Evolutionary conservation across 805 yeast genomes (phyloP).

Genomic region (Suhomyces prunicola): DNA sequence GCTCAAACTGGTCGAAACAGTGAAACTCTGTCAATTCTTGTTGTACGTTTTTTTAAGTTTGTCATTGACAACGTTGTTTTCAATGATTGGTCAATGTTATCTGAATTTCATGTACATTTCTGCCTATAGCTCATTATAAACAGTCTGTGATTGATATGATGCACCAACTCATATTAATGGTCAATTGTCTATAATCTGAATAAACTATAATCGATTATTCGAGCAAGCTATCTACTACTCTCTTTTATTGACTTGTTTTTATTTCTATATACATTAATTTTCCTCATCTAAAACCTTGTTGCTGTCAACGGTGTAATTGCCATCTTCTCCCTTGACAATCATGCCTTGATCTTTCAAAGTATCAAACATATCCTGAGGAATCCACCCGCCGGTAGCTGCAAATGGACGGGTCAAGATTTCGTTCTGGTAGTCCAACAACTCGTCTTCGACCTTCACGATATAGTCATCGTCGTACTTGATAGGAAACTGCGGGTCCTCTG

Average conservation of each 20-base stretch:
- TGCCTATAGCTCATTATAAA: no score
- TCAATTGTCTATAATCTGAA: no score
- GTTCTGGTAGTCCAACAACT: constrained; percentile 64
- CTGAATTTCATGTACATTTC: no score
- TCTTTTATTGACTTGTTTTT: neutral
- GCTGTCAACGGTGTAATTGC: constrained; percentile 34
- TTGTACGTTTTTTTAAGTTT: no score
- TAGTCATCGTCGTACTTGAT: constrained; percentile 56
- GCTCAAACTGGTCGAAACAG: no score
- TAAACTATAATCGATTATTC: no score
- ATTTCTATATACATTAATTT: neutral
- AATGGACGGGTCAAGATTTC: constrained; percentile 72
- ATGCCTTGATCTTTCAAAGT: constrained; percentile 65
- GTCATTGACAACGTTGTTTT: no score
- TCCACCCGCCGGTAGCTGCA: constrained; percentile 91
- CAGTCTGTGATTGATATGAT: no score
- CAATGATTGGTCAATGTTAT: no score
- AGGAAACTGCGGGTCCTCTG: constrained; percentile 49
- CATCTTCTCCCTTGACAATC: constrained; percentile 53
- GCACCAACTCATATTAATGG: no score
- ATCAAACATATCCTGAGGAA: constrained; percentile 90
- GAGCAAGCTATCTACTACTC: no score
- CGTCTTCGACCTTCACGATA: constrained; percentile 53
- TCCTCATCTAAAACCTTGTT: constrained; percentile 22
- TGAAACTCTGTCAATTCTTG: no score